These are phyloP conservation scores for Metarhizium robertsii DNA, from an alignment of 2,329 filamentous ascomycete genomes.

Conservation along the genomic window DNA sequence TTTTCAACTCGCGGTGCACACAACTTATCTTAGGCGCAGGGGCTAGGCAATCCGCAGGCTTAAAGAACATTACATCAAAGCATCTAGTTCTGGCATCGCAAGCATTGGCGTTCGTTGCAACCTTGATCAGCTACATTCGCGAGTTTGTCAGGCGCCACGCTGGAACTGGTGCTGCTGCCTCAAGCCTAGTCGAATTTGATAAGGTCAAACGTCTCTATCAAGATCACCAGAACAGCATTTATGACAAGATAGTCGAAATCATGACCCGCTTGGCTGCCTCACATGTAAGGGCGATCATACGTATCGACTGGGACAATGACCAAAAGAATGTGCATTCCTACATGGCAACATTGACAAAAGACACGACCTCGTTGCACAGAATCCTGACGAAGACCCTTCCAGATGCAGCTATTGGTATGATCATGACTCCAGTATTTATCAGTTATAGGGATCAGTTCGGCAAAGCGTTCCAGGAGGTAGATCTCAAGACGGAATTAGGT, in stretches of 20 bases:
- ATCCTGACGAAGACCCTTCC: conserved; percentile 76
- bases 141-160: conserved; percentile 81
- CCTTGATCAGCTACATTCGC: conserved; percentile 78
- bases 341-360: conserved; percentile 81
- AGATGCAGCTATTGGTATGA: conserved; percentile 65
- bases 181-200: conserved; percentile 71
- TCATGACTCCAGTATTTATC: conserved; percentile 77
- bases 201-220: conserved; percentile 75
- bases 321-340: conserved; percentile 48
- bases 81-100: conserved; percentile 89
- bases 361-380: conserved; percentile 75
- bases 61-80: conserved; percentile 95
- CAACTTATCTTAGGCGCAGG: conserved; percentile 94
- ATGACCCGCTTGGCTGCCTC: conserved; percentile 69
- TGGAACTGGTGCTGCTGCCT: conserved; percentile 39
- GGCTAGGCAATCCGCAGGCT: conserved; percentile 74
- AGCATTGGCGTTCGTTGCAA: conserved; percentile 76
- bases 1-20: conserved; percentile 92
- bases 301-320: conserved; percentile 61
- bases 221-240: conserved; percentile 83
- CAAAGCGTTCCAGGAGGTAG: conserved; percentile 56
- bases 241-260: conserved; percentile 88
- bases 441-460: conserved; percentile 76
- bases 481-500: conserved; percentile 56
- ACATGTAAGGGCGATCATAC: conserved; percentile 66